Evolutionary conservation across 805 yeast species (phyloP).

Genomic region (Candida easanensis): DNA sequence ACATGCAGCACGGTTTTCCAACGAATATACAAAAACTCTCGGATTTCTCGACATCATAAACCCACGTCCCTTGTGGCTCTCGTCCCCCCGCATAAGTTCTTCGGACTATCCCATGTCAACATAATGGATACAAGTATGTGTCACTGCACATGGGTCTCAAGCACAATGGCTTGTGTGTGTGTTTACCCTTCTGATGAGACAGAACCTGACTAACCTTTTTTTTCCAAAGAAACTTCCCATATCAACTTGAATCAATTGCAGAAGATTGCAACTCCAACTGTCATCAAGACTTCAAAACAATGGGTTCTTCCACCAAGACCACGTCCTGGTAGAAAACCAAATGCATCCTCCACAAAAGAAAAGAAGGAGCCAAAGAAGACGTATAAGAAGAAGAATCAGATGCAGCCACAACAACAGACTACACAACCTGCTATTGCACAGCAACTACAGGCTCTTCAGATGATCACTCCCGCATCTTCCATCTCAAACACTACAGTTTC

Average conservation of each 20-base stretch:
- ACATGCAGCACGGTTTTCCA: constrained; percentile 4
- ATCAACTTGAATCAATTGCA: constrained; percentile 16
- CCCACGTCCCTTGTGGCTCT: neutral
- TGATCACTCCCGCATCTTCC: constrained; percentile 13
- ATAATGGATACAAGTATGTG: constrained; percentile 12
- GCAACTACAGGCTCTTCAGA: constrained; percentile 7
- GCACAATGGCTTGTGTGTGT: too few relatives aligned
- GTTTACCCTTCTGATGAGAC: neutral
- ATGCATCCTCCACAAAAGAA: constrained; percentile 64
- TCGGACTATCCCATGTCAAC: neutral
- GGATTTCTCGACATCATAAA: neutral
- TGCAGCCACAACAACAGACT: constrained; percentile 1
- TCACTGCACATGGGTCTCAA: too few relatives aligned
- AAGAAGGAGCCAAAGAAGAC: constrained; percentile 35
- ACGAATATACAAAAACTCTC: constrained; percentile 4
- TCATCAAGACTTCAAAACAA: constrained; percentile 62
- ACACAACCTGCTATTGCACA: neutral
- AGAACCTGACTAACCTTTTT: neutral
- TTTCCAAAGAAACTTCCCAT: neutral
- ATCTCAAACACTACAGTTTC: constrained; percentile 2
- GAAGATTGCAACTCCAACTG: constrained; percentile 18
- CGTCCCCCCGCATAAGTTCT: neutral
- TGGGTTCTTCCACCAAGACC: constrained; percentile 88
- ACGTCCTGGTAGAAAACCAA: constrained; percentile 63
- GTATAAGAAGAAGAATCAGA: constrained; percentile 16